phyloP scores from a whole-genome alignment of 768 basidiomycete species.

The Rhodotorula paludigena region DNA sequence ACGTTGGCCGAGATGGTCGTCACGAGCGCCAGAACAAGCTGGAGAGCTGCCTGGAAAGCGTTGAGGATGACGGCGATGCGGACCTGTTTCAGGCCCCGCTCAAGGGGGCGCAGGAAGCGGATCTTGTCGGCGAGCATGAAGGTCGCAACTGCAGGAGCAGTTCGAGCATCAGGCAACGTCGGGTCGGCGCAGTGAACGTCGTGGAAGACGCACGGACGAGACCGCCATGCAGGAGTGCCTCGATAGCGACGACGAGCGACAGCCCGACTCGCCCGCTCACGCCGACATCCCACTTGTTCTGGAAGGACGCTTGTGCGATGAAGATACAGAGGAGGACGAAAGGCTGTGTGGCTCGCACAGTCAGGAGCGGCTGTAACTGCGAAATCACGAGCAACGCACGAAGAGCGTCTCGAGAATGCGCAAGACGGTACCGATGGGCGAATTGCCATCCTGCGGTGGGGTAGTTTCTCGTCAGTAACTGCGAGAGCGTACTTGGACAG shows the following conservation, averaged over 20 bases:
- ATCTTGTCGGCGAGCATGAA: conserved; percentile 28
- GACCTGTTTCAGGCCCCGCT: conserved; percentile 30
- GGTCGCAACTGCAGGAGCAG: conserved; percentile 17
- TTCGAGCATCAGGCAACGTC: neutral
- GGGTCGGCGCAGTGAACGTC: neutral
- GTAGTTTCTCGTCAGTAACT: too few relatives aligned
- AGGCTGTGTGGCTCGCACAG: neutral
- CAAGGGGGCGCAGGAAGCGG: conserved; percentile 32
- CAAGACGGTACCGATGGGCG: conserved; percentile 6
- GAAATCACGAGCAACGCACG: neutral
- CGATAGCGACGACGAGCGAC: conserved; percentile 19
- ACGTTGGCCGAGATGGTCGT: conserved; percentile 38
- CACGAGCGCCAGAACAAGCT: conserved; percentile 23
- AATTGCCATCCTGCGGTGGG: conserved; percentile 18
- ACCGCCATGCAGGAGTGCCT: conserved; percentile 6
- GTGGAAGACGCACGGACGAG: conserved; percentile 21
- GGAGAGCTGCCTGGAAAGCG: neutral
- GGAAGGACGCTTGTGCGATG: conserved; percentile 38
- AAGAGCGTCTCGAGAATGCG: conserved; percentile 19
- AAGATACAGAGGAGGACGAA: conserved; percentile 35
- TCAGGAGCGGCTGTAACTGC: neutral
- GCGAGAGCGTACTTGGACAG: neutral
- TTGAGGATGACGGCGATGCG: conserved; percentile 36
- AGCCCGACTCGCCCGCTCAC: conserved; percentile 17
- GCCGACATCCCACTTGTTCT: conserved; percentile 36